Conservation (phyloP, 441 rosid species). For the Biscutella laevigata region DNA sequence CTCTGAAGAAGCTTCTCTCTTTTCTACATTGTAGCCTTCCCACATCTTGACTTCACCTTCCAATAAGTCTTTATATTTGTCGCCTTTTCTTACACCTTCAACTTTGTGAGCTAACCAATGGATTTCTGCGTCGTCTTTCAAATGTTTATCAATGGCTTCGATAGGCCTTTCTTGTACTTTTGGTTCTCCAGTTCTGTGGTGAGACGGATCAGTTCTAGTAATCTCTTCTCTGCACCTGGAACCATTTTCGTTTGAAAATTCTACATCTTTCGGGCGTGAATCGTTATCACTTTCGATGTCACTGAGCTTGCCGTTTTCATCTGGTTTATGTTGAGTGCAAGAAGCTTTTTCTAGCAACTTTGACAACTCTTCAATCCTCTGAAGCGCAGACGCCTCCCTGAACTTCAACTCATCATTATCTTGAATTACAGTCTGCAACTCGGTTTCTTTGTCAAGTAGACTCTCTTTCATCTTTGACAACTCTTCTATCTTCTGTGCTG, state of each 20-base stretch:
- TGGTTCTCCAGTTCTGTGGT: constrained; percentile 25
- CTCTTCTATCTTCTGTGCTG: constrained; percentile 60
- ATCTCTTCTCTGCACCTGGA: constrained; percentile 47
- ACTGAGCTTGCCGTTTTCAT: constrained; percentile 23
- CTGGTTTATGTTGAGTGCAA: constrained; percentile 46
- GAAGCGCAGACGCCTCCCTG: constrained; percentile 43
- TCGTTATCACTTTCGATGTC: constrained; percentile 67
- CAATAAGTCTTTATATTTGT: constrained; percentile 41
- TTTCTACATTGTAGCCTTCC: constrained; percentile 58
- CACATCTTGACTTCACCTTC: constrained; percentile 34
- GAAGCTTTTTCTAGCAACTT: constrained; percentile 37
- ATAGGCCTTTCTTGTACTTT: constrained; percentile 27
- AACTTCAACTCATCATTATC: constrained; percentile 56
- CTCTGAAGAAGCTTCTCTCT: constrained; percentile 75
- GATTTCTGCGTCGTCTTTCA: constrained; percentile 18
- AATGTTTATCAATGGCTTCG: constrained; percentile 30
- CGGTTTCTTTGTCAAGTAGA: constrained; percentile 56
- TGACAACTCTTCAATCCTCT: constrained; percentile 65
- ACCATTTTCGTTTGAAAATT: constrained; percentile 68
- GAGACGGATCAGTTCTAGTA: constrained; percentile 34
- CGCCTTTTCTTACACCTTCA: constrained; percentile 37
- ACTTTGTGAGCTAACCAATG: constrained; percentile 14
- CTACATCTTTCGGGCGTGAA: constrained; percentile 64
- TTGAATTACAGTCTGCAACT: constrained; percentile 53
- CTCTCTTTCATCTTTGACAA: constrained; percentile 55